These are phyloP conservation scores for Thalassiosira livingstoniorum DNA, from an alignment of 352 stramenopile genomes.

Conservation along the genomic window DNA sequence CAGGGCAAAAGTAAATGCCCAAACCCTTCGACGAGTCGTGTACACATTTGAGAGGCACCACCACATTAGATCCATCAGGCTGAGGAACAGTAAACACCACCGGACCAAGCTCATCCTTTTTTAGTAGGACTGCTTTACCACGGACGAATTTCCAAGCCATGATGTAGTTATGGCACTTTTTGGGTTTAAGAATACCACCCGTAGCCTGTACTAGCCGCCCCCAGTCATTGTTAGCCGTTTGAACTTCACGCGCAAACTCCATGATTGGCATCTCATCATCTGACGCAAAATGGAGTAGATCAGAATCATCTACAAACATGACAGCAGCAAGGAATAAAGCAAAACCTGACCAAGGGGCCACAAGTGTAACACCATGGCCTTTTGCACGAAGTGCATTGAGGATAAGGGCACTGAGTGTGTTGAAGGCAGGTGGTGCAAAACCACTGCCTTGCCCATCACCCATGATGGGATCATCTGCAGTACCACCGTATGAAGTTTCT, in stretches of 20 bases:
- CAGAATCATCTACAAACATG: conserved; percentile 21
- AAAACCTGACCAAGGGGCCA: too few relatives aligned
- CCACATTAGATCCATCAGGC: conserved; percentile 8
- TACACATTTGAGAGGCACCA: conserved; percentile 20
- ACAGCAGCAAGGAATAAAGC: too few relatives aligned
- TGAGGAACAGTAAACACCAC: conserved; percentile 24
- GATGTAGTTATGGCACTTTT: conserved; percentile 34
- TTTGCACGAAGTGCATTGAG: too few relatives aligned
- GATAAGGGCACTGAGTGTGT: too few relatives aligned
- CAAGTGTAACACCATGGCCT: too few relatives aligned
- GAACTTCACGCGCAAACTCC: neutral
- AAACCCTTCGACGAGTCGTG: conserved; percentile 17
- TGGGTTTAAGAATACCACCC: conserved; percentile 27
- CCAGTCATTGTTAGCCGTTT: neutral
- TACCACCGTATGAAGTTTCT: too few relatives aligned
- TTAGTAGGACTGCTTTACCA: conserved; percentile 5
- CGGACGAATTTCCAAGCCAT: conserved; percentile 20
- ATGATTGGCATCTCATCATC: neutral
- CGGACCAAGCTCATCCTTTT: neutral
- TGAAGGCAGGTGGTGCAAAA: too few relatives aligned
- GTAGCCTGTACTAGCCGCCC: conserved; percentile 15
- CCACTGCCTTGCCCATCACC: too few relatives aligned
- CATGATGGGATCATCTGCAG: too few relatives aligned
- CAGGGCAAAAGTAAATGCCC: conserved; percentile 20
- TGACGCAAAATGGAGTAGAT: conserved; percentile 8